A percentile compares a stretch with the other conserved stretches of the same genome.
phyloP scores from a whole-genome alignment of 176 grass and related monocot species.

The Rhynchospora tenuis region DNA sequence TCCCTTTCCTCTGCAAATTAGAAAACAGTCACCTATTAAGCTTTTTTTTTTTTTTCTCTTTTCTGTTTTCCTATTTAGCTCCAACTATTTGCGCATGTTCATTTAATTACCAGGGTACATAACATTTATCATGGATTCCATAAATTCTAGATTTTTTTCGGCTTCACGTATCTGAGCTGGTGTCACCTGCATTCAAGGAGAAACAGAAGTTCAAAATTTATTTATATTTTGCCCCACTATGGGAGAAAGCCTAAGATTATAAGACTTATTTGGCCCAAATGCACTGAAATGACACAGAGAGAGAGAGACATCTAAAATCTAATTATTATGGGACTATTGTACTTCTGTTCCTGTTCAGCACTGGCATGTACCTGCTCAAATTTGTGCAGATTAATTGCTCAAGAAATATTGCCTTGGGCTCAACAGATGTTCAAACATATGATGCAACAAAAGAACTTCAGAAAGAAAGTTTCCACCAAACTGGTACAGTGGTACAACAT shows the following conservation, averaged over 20 bases:
- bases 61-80: slow-evolving; percentile 9
- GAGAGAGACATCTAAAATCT: background rate
- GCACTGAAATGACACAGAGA: background rate
- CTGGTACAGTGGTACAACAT: background rate
- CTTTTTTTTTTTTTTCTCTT: background rate
- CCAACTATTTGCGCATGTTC: background rate
- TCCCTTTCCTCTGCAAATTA: slow-evolving; percentile 60
- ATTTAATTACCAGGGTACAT: slow-evolving; percentile 63
- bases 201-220: slow-evolving; percentile 19
- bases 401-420: background rate
- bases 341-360: background rate
- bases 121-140: slow-evolving; percentile 92
- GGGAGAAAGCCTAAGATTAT: background rate
- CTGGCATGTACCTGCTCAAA: background rate
- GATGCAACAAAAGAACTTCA: background rate
- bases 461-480: background rate
- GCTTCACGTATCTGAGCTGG: slow-evolving; percentile 95
- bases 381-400: background rate
- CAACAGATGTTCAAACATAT: background rate
- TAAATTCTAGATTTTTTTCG: slow-evolving; percentile 74
- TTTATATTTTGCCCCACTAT: background rate
- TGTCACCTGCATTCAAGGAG: slow-evolving; percentile 46
- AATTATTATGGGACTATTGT: background rate
- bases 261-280: background rate
- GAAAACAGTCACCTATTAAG: background rate